These are phyloP conservation scores for Peterozyma xylosa DNA, from an alignment of 805 yeast species.

Conservation along the genomic window DNA sequence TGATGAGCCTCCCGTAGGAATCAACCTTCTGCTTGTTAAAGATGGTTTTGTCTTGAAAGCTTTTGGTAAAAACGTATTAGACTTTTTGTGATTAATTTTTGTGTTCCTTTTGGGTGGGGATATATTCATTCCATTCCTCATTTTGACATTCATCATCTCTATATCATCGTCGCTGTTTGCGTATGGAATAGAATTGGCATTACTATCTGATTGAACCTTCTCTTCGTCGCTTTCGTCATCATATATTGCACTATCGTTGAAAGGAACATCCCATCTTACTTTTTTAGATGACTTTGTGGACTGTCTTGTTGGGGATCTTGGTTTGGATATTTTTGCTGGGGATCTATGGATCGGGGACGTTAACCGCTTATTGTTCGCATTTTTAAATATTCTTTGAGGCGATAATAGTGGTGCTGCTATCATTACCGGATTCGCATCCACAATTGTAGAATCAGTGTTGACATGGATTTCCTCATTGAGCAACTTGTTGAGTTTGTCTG, in stretches of 20 bases:
- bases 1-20: neutral
- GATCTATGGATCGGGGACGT: constrained; percentile 9
- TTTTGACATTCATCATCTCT: constrained; percentile 2
- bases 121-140: constrained; percentile 6
- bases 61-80: neutral
- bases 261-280: constrained; percentile 40
- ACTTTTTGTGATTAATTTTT: neutral
- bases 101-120: constrained; percentile 1
- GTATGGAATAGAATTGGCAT: constrained; percentile 3
- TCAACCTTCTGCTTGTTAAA: constrained; percentile 2
- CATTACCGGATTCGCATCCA: neutral
- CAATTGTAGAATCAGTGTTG: constrained; percentile 2
- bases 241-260: constrained; percentile 8
- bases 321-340: constrained; percentile 9
- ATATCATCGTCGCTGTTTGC: constrained; percentile 11
- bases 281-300: constrained; percentile 24
- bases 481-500: constrained; percentile 1
- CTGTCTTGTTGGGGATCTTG: constrained; percentile 11
- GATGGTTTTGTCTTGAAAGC: neutral
- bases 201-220: neutral
- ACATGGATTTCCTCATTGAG: constrained; percentile 8
- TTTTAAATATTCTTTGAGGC: constrained; percentile 13
- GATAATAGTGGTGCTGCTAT: neutral
- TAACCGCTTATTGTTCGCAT: constrained; percentile 15
- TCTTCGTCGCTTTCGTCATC: constrained; percentile 2